Base-by-base conservation (phyloP, 805 yeast genomes). In the Cephaloascus albidus region DNA sequence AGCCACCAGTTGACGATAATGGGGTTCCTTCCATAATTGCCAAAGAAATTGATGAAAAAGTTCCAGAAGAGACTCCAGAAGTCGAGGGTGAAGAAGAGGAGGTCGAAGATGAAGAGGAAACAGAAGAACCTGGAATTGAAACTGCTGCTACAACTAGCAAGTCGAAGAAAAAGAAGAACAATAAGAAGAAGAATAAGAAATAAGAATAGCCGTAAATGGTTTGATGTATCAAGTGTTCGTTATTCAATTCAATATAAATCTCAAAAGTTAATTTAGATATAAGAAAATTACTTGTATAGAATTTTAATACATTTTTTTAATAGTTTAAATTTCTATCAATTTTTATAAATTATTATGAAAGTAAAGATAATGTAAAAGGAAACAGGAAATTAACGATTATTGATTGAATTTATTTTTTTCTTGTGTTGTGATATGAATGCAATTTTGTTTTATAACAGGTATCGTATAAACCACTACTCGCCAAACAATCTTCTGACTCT, bases 401-500 rank as follows among this genome's bases (percentile, higher is more conserved):
- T n/a, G n/a, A n/a, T n/a, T n/a, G n/a, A 18, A 10, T 20, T 4
- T 36, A 8, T 19, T 23, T 5, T 15, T 23, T 8, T 36, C 18
- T 35, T 17, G 10, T 27, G 12, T 20, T 30, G 35, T 12, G n/a
- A 33, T 6, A 28, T 36, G 36, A 33, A 15, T 33, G 35, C 17
- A 36, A 6, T 10, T 33, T 10, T 20, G 20, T 20, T 14, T 31
- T 30, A 27, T n/a, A 10, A n/a, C n/a, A n/a, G 19, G 18, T n/a
- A n/a, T n/a, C n/a, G n/a, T n/a, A n/a, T n/a, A n/a, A n/a, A n/a
- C 34, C 14, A 30, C 47, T 69, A 87, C 65, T 93, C 97, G 35
- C 98, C 97, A 66, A 90, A 89, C 46, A 93, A 67, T 58, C 96
- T 80, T 69, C 95, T 83, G 27, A 93, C 98, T 59, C 95, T 84